Base-by-base conservation (phyloP, 495 filamentous ascomycete genomes). In the Penicillium argentinense region DNA sequence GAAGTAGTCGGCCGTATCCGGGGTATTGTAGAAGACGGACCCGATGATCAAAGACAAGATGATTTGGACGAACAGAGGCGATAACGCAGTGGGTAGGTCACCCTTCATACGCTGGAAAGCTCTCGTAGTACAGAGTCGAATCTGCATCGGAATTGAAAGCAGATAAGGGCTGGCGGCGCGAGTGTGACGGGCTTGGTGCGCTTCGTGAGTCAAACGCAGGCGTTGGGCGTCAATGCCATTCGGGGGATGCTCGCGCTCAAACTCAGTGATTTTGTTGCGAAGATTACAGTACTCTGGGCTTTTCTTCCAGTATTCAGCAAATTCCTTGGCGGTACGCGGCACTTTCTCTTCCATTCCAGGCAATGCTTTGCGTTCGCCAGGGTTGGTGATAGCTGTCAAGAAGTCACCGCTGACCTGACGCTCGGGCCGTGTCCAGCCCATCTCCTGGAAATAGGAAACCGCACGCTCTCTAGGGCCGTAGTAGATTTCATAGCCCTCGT, bases 11-110 rank as follows among this genome's bases (percentile, higher is more conserved):
- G 54, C 47, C 12, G 39, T 48, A n/a, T 48, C 42, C 3, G 62
- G 62, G 2, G 54, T 52, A 18, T 87, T 78, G 57, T 83, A 93
- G 69, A 91, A 97, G 36, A 95, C 84, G 43, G 81, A 86, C 19
- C 85, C 83, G 57, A 95, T 82, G 57, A 97, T 85, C 29, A 96
- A 69, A 32, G 89, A 76, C 72, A 95, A 80, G 54, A 81, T 60
- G 27, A 79, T 66, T 51, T 92, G 88, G 16, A 82, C 87, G 42
- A 95, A 69, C 6, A 91, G 68, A 13, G 81, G 72, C 2, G 83
- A 79, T 30, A 95, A 45, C 1, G 85, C 83, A 26, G 91, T 72
- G 40, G 77, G 83, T 19, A 85, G 78, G 49, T 96, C 90, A 26
- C 85, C 85, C 11, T 63, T 72, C 12, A 95, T 66, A 39, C 55